phyloP scores from a whole-genome alignment of 768 basidiomycete species.

The Psilocybe subaeruginosa region DNA sequence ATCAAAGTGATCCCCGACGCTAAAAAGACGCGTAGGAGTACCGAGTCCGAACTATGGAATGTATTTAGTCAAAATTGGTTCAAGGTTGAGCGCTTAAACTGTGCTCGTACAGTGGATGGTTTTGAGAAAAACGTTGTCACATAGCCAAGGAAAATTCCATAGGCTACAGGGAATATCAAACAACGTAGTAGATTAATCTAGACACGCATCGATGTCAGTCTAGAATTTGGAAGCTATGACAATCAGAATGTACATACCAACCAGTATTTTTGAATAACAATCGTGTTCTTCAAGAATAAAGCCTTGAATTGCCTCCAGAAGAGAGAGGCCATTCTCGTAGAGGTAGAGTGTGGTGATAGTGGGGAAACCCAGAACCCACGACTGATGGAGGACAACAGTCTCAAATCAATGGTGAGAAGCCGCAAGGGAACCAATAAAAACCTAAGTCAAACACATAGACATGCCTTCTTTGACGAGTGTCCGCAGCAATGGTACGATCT shows the following conservation, averaged over 20 bases:
- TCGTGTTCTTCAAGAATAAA: constrained; percentile 63
- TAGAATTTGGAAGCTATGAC: too few relatives aligned
- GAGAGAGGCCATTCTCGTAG: background rate
- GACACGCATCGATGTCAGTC: constrained; percentile 15
- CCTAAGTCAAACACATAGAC: background rate
- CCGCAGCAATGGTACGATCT: background rate
- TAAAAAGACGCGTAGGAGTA: constrained; percentile 47
- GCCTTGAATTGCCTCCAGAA: constrained; percentile 56
- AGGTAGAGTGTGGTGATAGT: background rate
- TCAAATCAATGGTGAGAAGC: background rate
- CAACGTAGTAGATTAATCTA: constrained; percentile 54
- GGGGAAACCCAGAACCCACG: background rate
- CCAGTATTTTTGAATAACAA: constrained; percentile 56
- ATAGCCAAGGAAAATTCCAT: constrained; percentile 57
- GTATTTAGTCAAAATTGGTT: background rate
- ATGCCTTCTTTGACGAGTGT: background rate
- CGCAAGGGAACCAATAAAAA: background rate
- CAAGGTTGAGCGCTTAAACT: constrained; percentile 39
- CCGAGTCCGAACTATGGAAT: constrained; percentile 62
- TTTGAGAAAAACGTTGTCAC: constrained; percentile 51
- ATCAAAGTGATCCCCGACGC: constrained; percentile 52
- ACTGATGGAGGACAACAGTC: background rate
- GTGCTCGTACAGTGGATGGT: constrained; percentile 50
- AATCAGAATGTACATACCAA: constrained; percentile 38
- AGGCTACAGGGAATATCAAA: constrained; percentile 54